These are phyloP conservation scores for Lasiodiplodia hormozganensis DNA, from an alignment of 2,329 filamentous ascomycete species.

Conservation along the genomic window DNA sequence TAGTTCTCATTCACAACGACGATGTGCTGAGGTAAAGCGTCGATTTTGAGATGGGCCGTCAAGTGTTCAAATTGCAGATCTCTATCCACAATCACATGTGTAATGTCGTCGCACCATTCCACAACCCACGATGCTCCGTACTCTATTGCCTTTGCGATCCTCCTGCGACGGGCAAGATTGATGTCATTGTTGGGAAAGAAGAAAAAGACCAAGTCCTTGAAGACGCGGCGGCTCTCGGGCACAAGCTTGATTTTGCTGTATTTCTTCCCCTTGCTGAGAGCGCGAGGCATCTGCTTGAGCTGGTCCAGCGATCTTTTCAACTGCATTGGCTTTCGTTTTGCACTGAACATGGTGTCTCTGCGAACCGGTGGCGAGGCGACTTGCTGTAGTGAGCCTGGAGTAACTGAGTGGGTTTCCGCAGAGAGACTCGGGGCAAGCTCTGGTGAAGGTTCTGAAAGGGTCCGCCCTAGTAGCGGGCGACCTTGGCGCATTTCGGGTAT, in stretches of 20 bases:
- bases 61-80: constrained; percentile 69
- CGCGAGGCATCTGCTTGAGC: constrained; percentile 36
- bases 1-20: constrained; percentile 59
- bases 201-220: constrained; percentile 35
- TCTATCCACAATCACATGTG: constrained; percentile 82
- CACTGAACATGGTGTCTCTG: neutral
- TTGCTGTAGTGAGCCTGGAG: neutral
- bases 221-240: constrained; percentile 42
- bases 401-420: neutral
- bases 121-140: constrained; percentile 77
- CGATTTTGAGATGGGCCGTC: constrained; percentile 60
- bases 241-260: constrained; percentile 41
- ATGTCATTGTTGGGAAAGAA: constrained; percentile 85
- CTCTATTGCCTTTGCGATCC: constrained; percentile 73
- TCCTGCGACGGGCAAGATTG: constrained; percentile 68
- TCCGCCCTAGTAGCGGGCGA: neutral
- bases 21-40: constrained; percentile 57
- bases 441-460: neutral
- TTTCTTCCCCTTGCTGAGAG: constrained; percentile 41
- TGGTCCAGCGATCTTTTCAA: neutral
- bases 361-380: neutral
- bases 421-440: neutral
- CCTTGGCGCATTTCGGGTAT: neutral
- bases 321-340: neutral
- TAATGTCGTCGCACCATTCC: constrained; percentile 58